Evolutionary conservation across 352 stramenopile genomes (phyloP).

Genomic region (Chrysophaeum taylorii): DNA sequence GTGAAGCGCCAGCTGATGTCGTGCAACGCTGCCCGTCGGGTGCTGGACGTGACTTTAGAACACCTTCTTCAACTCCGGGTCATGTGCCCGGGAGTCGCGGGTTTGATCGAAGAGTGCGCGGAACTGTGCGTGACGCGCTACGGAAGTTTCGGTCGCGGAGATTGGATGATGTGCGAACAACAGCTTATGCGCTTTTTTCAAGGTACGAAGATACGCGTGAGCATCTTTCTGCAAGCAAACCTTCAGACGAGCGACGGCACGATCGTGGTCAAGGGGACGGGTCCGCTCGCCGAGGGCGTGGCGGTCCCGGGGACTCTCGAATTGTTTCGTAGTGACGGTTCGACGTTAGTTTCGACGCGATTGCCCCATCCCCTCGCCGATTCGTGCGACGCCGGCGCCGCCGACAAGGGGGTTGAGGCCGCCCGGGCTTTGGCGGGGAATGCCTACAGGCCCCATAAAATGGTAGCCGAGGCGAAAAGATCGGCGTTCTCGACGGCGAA

Average conservation of each 20-base stretch:
- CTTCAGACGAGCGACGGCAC: constrained; percentile 68
- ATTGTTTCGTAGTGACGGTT: constrained; percentile 30
- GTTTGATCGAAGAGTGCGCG: constrained; percentile 17
- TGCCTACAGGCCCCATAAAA: constrained; percentile 32
- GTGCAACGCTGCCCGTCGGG: constrained; percentile 61
- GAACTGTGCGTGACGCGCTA: constrained; percentile 40
- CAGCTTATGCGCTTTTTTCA: constrained; percentile 73
- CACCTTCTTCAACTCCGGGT: constrained; percentile 27
- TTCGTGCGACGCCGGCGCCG: not conserved
- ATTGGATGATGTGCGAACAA: constrained; percentile 69
- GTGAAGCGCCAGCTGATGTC: constrained; percentile 77
- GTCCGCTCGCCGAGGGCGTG: constrained; percentile 53
- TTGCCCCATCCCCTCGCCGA: not conserved
- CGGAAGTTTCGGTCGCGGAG: constrained; percentile 44
- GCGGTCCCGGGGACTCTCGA: constrained; percentile 52
- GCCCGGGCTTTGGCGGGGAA: constrained; percentile 20
- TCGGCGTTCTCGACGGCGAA: constrained; percentile 45
- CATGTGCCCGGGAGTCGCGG: constrained; percentile 20
- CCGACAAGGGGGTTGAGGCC: constrained; percentile 17
- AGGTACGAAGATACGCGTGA: constrained; percentile 75
- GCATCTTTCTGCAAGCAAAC: constrained; percentile 70
- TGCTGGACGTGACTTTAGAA: constrained; percentile 72
- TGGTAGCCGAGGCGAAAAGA: constrained; percentile 52
- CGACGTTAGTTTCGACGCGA: not conserved
- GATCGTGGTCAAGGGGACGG: constrained; percentile 58